Conservation (phyloP, 495 filamentous ascomycete genomes). For the Penicillium mononematosum region DNA sequence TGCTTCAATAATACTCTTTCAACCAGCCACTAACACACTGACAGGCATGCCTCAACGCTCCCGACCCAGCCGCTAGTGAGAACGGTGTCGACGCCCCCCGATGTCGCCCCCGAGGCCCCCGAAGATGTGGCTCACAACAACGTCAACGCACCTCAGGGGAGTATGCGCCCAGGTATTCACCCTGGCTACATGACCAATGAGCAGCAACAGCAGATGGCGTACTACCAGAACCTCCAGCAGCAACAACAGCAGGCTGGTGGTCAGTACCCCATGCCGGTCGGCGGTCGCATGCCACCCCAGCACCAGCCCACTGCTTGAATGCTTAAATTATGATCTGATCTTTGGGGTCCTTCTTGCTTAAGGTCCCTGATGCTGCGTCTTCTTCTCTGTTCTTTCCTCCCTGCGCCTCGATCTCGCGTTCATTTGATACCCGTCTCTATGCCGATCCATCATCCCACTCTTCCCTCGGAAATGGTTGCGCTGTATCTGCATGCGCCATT, state of each 20-base stretch:
- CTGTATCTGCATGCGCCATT: slow-evolving; percentile 8
- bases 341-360: slow-evolving; percentile 14
- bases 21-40: not conserved
- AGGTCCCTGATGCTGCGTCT: slow-evolving; percentile 52
- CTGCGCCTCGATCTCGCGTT: slow-evolving; percentile 37
- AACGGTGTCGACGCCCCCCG: slow-evolving; percentile 77
- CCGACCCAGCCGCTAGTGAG: slow-evolving; percentile 85
- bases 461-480: slow-evolving; percentile 11
- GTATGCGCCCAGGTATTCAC: slow-evolving; percentile 52
- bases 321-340: slow-evolving; percentile 47
- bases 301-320: slow-evolving; percentile 53
- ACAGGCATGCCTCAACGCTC: slow-evolving; percentile 94
- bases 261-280: slow-evolving; percentile 58
- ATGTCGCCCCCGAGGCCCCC: slow-evolving; percentile 56
- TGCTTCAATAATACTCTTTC: not conserved
- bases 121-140: slow-evolving; percentile 56
- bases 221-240: slow-evolving; percentile 58
- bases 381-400: slow-evolving; percentile 24
- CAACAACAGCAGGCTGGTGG: slow-evolving; percentile 55
- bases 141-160: slow-evolving; percentile 51
- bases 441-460: slow-evolving; percentile 30
- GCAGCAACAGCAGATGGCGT: slow-evolving; percentile 59
- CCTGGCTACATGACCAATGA: slow-evolving; percentile 56
- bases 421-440: slow-evolving; percentile 46
- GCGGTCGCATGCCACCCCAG: slow-evolving; percentile 54